A percentile compares a stretch with the other conserved stretches of the same genome.
Conservation (phyloP, 2,329 filamentous ascomycete species). For the Cercospora beticola region DNA sequence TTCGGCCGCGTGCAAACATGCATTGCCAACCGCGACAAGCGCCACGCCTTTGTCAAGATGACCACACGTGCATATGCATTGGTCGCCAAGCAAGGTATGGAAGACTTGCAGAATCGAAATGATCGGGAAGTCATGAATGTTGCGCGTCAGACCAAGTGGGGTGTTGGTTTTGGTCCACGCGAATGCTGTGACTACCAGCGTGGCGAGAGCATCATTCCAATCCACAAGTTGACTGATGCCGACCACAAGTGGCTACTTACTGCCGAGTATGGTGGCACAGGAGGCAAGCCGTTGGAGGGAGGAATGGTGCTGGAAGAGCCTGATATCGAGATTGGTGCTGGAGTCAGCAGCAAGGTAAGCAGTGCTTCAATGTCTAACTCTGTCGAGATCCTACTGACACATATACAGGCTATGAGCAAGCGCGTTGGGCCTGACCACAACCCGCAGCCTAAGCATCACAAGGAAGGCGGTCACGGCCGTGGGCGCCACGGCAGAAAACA, state of each 20-base stretch:
- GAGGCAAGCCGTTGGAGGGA: constrained; percentile 73
- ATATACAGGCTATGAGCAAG: constrained; percentile 38
- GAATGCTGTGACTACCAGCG: constrained; percentile 96
- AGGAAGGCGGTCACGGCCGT: constrained; percentile 23
- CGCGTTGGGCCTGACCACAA: constrained; percentile 39
- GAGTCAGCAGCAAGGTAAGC: constrained; percentile 79
- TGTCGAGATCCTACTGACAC: neutral
- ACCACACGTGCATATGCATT: constrained; percentile 82
- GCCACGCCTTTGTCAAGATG: constrained; percentile 99
- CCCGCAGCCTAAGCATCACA: constrained; percentile 27
- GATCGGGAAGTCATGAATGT: constrained; percentile 69
- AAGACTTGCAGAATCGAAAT: constrained; percentile 81
- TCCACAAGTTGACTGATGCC: constrained; percentile 87
- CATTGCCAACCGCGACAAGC: constrained; percentile 97
- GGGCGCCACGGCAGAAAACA: constrained; percentile 32
- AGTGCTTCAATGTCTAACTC: neutral
- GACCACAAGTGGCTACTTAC: constrained; percentile 97
- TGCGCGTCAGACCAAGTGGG: constrained; percentile 80
- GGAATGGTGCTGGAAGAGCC: constrained; percentile 94
- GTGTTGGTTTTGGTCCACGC: constrained; percentile 92
- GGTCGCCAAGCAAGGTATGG: constrained; percentile 81
- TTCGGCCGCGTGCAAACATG: constrained; percentile 93
- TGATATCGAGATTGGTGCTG: constrained; percentile 96
- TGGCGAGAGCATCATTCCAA: constrained; percentile 89
- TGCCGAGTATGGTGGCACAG: constrained; percentile 89